A percentile compares a stretch with the other conserved stretches of the same genome.
Evolutionary conservation across 257 asterid species (phyloP).

Genomic region (Buddleja alternifolia): DNA sequence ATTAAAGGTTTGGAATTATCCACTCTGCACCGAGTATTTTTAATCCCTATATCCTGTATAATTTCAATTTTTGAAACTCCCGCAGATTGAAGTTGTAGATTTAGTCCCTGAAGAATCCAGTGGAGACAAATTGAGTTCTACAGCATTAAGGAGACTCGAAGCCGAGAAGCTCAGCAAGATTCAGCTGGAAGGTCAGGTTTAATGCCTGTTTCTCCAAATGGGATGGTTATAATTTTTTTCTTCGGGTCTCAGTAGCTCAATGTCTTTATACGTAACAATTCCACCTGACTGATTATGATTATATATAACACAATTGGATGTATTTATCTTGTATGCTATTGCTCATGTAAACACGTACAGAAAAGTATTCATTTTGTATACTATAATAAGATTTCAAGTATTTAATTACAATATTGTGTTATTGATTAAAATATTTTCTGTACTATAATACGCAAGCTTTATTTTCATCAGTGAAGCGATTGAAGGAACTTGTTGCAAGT

Average conservation of each 20-base stretch:
- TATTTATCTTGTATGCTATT: constrained; percentile 9
- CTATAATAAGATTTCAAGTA: too few relatives aligned
- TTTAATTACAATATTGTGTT: too few relatives aligned
- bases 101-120: constrained; percentile 69
- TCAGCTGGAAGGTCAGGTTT: constrained; percentile 39
- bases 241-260: not conserved
- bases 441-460: too few relatives aligned
- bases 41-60: not conserved
- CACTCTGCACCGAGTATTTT: not conserved
- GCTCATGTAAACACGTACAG: not conserved
- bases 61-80: not conserved
- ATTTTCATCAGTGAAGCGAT: too few relatives aligned
- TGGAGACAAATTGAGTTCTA: constrained; percentile 77
- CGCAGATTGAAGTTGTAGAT: constrained; percentile 87
- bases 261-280: not conserved
- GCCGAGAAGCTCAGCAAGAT: constrained; percentile 58
- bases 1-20: constrained; percentile 53
- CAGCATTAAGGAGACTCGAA: constrained; percentile 71
- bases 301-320: constrained; percentile 9
- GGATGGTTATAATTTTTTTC: not conserved
- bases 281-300: constrained; percentile 9
- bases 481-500: too few relatives aligned
- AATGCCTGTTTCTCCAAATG: constrained; percentile 12
- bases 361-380: not conserved
- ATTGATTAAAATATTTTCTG: too few relatives aligned